phyloP scores from a whole-genome alignment of 2,329 filamentous ascomycete species.

The Sclerotinia glacialis region DNA sequence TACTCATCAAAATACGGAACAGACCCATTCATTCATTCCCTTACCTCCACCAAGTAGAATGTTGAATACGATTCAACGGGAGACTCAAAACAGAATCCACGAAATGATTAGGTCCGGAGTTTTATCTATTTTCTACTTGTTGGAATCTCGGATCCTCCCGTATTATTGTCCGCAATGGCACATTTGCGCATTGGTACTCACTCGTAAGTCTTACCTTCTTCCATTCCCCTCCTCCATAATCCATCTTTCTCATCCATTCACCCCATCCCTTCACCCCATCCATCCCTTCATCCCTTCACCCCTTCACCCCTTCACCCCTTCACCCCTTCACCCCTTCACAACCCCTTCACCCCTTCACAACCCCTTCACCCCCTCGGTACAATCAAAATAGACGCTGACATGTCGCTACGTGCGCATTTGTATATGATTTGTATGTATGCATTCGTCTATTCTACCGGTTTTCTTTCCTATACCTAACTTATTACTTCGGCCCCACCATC shows the following conservation, averaged over 20 bases:
- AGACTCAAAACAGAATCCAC: neutral
- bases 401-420: neutral
- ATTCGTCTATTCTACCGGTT: constrained; percentile 1
- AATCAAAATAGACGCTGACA: neutral
- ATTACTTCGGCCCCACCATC: constrained; percentile 16
- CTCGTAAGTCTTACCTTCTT: neutral
- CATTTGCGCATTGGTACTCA: neutral
- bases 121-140: neutral
- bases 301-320: constrained; percentile 1
- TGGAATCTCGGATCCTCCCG: neutral
- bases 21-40: neutral
- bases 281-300: too few species aligned
- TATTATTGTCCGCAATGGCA: neutral
- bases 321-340: too few species aligned
- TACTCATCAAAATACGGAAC: constrained; percentile 1
- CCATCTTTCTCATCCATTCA: neutral
- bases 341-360: constrained; percentile 7
- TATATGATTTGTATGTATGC: neutral
- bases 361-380: neutral
- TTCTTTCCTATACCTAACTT: neutral
- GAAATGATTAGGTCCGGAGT: neutral
- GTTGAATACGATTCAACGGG: neutral
- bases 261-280: constrained; percentile 12
- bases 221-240: neutral
- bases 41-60: neutral